Evolutionary conservation across 306 rosid species (phyloP), one percentile per base, ranked within the genome.

Genomic region (Datisca glomerata): DNA sequence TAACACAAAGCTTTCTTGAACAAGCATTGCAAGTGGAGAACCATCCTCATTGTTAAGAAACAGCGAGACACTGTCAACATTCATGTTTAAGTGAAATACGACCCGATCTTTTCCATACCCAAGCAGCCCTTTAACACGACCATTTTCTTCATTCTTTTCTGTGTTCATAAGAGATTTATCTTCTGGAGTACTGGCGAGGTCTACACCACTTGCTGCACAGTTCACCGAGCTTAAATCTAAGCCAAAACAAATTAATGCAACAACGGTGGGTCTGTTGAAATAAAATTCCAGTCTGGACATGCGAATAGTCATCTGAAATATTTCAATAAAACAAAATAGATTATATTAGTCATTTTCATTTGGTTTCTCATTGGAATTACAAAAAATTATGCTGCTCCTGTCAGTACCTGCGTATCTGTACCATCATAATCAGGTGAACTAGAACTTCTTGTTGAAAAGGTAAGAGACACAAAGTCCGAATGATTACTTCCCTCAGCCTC

Each of bases 1-100:
- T 68, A 84, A 39, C 33, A 84, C 56, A 56, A 89, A 89, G 56
- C 77, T 77, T 74, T 89, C 93, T 63, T 89, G 95, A 41, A 89
- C 95, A 54, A 89, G 59, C 52, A 67, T 84, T 18, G 93, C 98
- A 53, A 89, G 84, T 54, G 70, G 74, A 63, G 95, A 80, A 56
- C 79, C 92, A 73, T 89, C 95, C 67, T 89, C 98, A 79, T 65
- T 80, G 69, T 84, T 89, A 38, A 89, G 98, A 68, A 72, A 80
- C 64, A 84, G 68, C 34, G 86, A 68, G 41, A 89, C 98, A 49
- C 77, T 84, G 65, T 78, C 95, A 12, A 89, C 68, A 54, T 89
- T 84, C 98, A 89, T 89, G 69, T 71, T 78, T 39, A 84, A 64
- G 65, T 56, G 61, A 74, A 72, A 89, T 46, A 84, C 73, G 2